A percentile compares a stretch with the other conserved stretches of the same genome.
phyloP scores from a whole-genome alignment of 164 flowering plant species.

The Liriodendron chinense region DNA sequence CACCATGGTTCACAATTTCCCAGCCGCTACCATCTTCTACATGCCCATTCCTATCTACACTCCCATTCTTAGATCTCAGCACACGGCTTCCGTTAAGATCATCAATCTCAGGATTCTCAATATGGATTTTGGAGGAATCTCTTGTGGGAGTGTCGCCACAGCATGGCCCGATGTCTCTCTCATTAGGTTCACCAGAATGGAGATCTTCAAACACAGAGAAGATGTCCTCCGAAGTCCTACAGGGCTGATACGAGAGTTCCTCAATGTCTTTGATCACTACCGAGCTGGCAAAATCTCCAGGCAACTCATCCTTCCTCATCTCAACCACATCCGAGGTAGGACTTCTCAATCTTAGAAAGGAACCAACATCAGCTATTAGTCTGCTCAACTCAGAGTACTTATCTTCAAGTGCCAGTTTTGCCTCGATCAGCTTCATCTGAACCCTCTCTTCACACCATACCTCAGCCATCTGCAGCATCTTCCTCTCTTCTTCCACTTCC shows the following conservation, averaged over 20 bases:
- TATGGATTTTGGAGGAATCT: conserved; percentile 51
- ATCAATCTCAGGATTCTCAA: conserved; percentile 55
- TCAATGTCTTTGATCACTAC: conserved; percentile 27
- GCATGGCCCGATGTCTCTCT: conserved; percentile 57
- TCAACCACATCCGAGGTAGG: conserved; percentile 17
- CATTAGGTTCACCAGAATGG: conserved; percentile 20
- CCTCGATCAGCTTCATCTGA: conserved; percentile 74
- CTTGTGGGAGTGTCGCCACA: conserved; percentile 56
- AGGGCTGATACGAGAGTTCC: conserved; percentile 26
- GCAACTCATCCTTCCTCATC: conserved; percentile 25
- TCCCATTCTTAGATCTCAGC: conserved; percentile 33
- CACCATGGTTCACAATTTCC: conserved; percentile 91
- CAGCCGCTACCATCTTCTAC: conserved; percentile 92
- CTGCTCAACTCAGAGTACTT: conserved; percentile 60
- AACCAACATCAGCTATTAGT: conserved; percentile 57
- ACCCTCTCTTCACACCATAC: conserved; percentile 72
- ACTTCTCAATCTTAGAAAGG: conserved; percentile 25
- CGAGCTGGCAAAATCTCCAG: conserved; percentile 25
- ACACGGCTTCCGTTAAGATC: conserved; percentile 19
- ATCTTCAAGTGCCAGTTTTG: conserved; percentile 67
- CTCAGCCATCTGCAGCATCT: conserved; percentile 73
- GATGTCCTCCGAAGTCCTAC: conserved; percentile 24
- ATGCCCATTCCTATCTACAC: conserved; percentile 35
- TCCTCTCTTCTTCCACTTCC: conserved; percentile 74
- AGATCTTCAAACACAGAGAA: conserved; percentile 29